phyloP scores from a whole-genome alignment of 768 basidiomycete genomes.

The Panaeolus cyanescens region DNA sequence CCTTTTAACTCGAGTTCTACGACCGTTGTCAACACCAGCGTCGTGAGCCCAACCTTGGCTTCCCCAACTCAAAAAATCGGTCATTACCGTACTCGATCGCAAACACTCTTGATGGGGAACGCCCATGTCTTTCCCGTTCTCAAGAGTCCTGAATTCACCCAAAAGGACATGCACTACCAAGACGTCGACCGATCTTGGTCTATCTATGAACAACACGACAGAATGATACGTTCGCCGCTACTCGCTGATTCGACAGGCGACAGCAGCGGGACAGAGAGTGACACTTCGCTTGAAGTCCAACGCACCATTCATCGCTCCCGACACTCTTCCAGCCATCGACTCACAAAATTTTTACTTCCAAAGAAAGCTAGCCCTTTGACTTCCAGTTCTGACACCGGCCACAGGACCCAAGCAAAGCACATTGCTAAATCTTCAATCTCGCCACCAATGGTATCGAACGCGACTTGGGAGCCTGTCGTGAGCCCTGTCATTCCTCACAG shows the following conservation, averaged over 20 bases:
- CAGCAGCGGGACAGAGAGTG: conserved; percentile 15
- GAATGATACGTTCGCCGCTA: not conserved
- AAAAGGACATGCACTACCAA: conserved; percentile 1
- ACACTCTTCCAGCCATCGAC: conserved; percentile 3
- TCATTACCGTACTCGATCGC: conserved; percentile 4
- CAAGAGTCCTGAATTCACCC: not conserved
- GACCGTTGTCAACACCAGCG: conserved; percentile 7
- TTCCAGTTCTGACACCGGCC: not conserved
- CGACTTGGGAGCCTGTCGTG: conserved; percentile 14
- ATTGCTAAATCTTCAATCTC: conserved; percentile 25
- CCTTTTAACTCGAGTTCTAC: not conserved
- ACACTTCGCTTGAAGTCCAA: conserved; percentile 9
- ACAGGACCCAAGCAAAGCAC: conserved; percentile 9
- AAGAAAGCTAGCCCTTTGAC: conserved; percentile 11
- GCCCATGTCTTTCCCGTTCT: not conserved
- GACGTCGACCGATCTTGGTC: not conserved
- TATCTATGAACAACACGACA: not conserved
- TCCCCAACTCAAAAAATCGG: not conserved
- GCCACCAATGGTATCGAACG: conserved; percentile 20
- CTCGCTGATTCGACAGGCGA: conserved; percentile 6
- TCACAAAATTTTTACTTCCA: conserved; percentile 15
- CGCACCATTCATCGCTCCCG: conserved; percentile 4
- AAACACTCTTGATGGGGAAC: not conserved
- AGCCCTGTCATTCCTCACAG: conserved; percentile 2
- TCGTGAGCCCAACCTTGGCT: not conserved